A percentile compares a stretch with the other conserved stretches of the same genome.
phyloP scores from a whole-genome alignment of 164 flowering plant genomes.

The Nymphaea thermarum region DNA sequence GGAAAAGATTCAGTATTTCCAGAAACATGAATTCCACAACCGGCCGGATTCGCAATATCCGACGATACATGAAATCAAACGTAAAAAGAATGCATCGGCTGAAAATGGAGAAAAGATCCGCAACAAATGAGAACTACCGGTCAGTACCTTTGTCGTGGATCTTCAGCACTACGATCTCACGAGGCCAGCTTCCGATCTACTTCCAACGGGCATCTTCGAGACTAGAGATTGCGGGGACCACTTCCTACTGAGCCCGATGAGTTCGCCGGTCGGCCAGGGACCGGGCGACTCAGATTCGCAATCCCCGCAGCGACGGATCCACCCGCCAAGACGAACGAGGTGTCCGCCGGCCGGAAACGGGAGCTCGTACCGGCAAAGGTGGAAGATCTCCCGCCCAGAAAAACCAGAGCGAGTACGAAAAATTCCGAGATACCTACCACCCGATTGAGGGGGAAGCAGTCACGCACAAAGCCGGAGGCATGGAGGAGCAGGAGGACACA shows the following conservation, averaged over 20 bases:
- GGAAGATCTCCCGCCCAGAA: background rate
- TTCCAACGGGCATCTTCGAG: background rate
- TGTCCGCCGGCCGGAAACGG: background rate
- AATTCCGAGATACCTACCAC: background rate
- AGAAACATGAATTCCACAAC: background rate
- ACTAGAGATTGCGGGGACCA: background rate
- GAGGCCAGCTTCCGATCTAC: background rate
- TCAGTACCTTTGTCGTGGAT: background rate
- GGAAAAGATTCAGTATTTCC: background rate
- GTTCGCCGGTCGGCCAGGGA: background rate
- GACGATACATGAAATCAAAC: no score
- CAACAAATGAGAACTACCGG: background rate
- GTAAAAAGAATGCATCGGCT: no score
- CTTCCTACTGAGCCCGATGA: background rate
- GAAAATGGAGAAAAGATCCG: background rate
- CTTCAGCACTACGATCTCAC: background rate
- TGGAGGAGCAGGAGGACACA: background rate
- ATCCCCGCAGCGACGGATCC: background rate
- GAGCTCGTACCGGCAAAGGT: background rate
- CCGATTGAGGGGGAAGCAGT: background rate
- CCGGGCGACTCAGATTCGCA: background rate
- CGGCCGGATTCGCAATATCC: no score
- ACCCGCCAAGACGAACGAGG: background rate
- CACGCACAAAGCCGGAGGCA: background rate
- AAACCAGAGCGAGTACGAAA: no score